Base-by-base conservation (phyloP, 2,329 filamentous ascomycete genomes). In the Aspergillus fumigatiaffinis region DNA sequence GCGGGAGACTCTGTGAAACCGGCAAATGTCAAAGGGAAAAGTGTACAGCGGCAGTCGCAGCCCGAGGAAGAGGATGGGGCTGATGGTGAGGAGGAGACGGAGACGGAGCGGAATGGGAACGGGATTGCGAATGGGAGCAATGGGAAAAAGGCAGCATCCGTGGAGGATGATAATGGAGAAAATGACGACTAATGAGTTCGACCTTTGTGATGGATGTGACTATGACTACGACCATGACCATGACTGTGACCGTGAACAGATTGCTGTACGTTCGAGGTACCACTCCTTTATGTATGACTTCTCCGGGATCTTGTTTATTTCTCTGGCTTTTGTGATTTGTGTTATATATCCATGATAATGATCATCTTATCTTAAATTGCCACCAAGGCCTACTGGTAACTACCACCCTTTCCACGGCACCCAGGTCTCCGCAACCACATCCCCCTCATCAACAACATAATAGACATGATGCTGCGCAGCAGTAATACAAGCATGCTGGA, bases 401-500 rank as follows among this genome's bases (percentile, higher is more conserved):
- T 28, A 67, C 64, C 66, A 68, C 7, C 65, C 63, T 57, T 67
- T 67, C 66, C 65, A 68, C 4, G 65, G 66, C n/a, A 65, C 60
- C 65, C 66, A 68, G 17, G 63, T 62, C 56, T 68, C 66, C 50
- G 58, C 38, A n/a, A 67, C 63, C 38, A 66, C 46, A 57, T 63
- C 58, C 21, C 51, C 20, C 47, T 56, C 61, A 72, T 92, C 89
- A 5, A 92, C 84, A 32, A 93, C 77, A 23, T 91, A 76, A 73
- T 91, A 93, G 79, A 84, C 89, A 10, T 82, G 84, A 74, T 87
- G 88, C 21, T 83, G 82, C 0, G 85, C 86, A 0, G 88, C 86
- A 1, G 89, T 84, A 67, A 93, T 88, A 70, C 90, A 93, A 46
- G 89, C 86, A 75, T 93, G 90, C 65, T 93, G 92, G 1, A 89